Conservation (phyloP, 805 yeast genomes). For the Kazachstania martiniae region DNA sequence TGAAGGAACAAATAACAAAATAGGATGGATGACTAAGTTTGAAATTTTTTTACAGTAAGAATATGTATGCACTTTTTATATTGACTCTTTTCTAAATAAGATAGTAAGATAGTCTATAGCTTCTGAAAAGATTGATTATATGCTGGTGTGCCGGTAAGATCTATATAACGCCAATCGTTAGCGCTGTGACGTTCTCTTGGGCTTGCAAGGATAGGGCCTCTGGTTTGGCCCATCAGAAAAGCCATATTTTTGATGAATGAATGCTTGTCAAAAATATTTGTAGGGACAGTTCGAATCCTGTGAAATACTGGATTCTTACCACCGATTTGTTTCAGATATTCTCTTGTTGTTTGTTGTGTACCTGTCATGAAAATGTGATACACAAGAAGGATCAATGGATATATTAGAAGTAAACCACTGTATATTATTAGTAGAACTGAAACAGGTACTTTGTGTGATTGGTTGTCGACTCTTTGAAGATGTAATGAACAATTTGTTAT, state of each 20-base stretch:
- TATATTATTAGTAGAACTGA: conserved; percentile 45
- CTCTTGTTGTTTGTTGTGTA: conserved; percentile 62
- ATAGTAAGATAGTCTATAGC: too few relatives aligned
- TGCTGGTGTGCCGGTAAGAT: too few relatives aligned
- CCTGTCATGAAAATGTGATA: conserved; percentile 47
- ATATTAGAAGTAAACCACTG: conserved; percentile 35
- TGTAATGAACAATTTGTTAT: conserved; percentile 17
- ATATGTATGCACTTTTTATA: too few relatives aligned
- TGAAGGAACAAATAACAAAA: background rate
- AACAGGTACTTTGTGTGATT: conserved; percentile 24
- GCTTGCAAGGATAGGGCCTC: conserved; percentile 30
- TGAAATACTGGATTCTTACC: conserved; percentile 25
- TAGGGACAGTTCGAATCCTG: conserved; percentile 12
- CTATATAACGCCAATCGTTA: conserved; percentile 33
- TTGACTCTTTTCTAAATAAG: too few relatives aligned
- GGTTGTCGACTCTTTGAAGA: conserved; percentile 7
- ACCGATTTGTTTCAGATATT: conserved; percentile 43
- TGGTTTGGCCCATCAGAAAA: conserved; percentile 27
- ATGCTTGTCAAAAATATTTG: conserved; percentile 31
- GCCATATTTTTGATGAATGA: conserved; percentile 25
- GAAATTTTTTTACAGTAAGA: too few relatives aligned
- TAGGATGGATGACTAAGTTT: too few relatives aligned
- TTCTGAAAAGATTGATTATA: too few relatives aligned
- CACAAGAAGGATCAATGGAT: conserved; percentile 43
- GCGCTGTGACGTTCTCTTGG: conserved; percentile 20